A percentile compares a stretch with the other conserved stretches of the same genome.
These are phyloP conservation scores for Fragaria vesca DNA, from an alignment of 306 rosid genomes.

Conservation along the genomic window DNA sequence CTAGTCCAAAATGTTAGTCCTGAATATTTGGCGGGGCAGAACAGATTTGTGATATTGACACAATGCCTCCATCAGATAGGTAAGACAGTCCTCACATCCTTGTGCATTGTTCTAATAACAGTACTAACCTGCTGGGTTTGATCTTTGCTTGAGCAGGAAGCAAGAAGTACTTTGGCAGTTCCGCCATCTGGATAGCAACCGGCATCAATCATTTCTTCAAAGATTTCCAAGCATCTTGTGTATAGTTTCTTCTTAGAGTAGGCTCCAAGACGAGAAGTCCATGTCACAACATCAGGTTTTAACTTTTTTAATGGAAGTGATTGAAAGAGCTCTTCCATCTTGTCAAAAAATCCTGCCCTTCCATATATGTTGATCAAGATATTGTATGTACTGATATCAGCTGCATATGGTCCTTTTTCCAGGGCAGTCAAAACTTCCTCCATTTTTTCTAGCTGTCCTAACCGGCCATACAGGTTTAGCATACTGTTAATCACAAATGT, in stretches of 20 bases:
- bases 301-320: slow-evolving; percentile 51
- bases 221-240: slow-evolving; percentile 71
- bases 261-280: slow-evolving; percentile 92
- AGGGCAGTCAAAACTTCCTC: slow-evolving; percentile 68
- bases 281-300: slow-evolving; percentile 86
- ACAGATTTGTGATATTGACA: not conserved
- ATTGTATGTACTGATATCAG: slow-evolving; percentile 82
- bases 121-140: slow-evolving; percentile 73
- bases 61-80: slow-evolving; percentile 35
- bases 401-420: slow-evolving; percentile 55
- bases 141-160: slow-evolving; percentile 73
- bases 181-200: slow-evolving; percentile 95
- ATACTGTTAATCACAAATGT: slow-evolving; percentile 78
- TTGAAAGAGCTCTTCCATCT: slow-evolving; percentile 69
- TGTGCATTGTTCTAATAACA: slow-evolving; percentile 81
- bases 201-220: slow-evolving; percentile 88
- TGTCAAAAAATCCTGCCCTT: slow-evolving; percentile 69
- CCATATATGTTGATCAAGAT: slow-evolving; percentile 79
- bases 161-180: slow-evolving; percentile 80
- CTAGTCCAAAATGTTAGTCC: not conserved
- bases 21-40: not conserved
- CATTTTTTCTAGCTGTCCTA: slow-evolving; percentile 74
- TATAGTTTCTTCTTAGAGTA: slow-evolving; percentile 82
- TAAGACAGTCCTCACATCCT: slow-evolving; percentile 50
- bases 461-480: slow-evolving; percentile 77